These are phyloP conservation scores for Chenopodium formosanum DNA, from an alignment of 148 eudicot species.

Conservation along the genomic window DNA sequence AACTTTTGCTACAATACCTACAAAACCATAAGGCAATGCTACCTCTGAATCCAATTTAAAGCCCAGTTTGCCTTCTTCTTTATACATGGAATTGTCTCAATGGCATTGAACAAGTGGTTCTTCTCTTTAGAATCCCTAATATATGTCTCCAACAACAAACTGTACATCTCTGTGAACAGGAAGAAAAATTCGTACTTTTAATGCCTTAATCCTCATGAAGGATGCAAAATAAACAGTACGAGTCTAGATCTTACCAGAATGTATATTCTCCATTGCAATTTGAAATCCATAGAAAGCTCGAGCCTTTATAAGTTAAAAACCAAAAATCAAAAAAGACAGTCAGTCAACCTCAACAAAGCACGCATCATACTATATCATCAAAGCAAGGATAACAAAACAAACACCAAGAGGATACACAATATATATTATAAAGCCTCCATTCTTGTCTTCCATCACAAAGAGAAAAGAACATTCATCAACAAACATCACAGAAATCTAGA, in stretches of 20 bases:
- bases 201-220: not conserved
- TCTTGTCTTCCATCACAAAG: not conserved
- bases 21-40: not conserved
- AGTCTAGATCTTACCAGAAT: constrained; percentile 51
- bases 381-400: not conserved
- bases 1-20: no score
- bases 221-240: constrained; percentile 2
- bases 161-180: constrained; percentile 69
- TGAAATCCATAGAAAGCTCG: constrained; percentile 96
- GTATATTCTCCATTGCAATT: constrained; percentile 83
- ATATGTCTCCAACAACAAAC: constrained; percentile 72
- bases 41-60: constrained; percentile 74
- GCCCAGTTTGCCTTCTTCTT: constrained; percentile 78
- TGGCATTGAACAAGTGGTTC: constrained; percentile 63
- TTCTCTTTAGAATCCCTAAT: constrained; percentile 73
- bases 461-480: not conserved
- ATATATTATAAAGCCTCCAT: no score
- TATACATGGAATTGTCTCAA: constrained; percentile 76
- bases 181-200: not conserved
- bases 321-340: not conserved
- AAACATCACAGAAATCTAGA: not conserved
- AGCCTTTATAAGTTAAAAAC: constrained; percentile 42
- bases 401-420: not conserved
- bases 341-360: not conserved
- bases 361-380: not conserved